Conservation (phyloP, 768 basidiomycete genomes). For the Hydnum rufescens region DNA sequence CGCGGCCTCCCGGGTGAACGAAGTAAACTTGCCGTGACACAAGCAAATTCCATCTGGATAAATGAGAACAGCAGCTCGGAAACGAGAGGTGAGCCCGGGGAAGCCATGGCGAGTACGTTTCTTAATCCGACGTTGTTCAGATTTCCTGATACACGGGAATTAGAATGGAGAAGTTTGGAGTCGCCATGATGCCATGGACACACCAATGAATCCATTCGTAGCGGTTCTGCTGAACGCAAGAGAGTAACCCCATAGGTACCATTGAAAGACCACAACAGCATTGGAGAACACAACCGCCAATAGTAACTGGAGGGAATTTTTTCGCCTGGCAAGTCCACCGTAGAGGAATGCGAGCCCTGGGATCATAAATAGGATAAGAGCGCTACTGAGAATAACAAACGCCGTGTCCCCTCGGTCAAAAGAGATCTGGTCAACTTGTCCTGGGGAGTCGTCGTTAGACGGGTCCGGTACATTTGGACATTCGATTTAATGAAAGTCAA, state of each 20-base stretch:
- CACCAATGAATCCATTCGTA: constrained; percentile 49
- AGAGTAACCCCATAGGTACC: constrained; percentile 71
- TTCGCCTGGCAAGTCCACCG: constrained; percentile 18
- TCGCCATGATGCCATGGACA: constrained; percentile 17
- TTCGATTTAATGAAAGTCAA: too few relatives aligned
- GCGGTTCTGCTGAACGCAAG: constrained; percentile 58
- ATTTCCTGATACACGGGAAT: constrained; percentile 19
- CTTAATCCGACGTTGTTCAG: constrained; percentile 59
- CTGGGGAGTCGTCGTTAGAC: too few relatives aligned
- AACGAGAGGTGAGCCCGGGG: constrained; percentile 61
- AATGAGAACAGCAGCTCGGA: constrained; percentile 70
- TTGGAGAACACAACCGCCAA: constrained; percentile 58
- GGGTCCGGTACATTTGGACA: too few relatives aligned
- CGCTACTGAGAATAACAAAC: constrained; percentile 47
- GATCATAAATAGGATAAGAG: constrained; percentile 59
- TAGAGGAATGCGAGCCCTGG: constrained; percentile 34
- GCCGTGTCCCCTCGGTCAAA: constrained; percentile 54
- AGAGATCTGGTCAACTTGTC: constrained; percentile 1
- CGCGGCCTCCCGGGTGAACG: background rate
- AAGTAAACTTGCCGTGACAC: constrained; percentile 61
- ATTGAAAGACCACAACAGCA: constrained; percentile 58
- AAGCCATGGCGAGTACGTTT: constrained; percentile 48
- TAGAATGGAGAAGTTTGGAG: background rate
- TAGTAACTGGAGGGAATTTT: constrained; percentile 52
- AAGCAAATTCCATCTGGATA: constrained; percentile 76